Evolutionary conservation across 129 eudicot species (phyloP).

Genomic region (Centaurea solstitialis): DNA sequence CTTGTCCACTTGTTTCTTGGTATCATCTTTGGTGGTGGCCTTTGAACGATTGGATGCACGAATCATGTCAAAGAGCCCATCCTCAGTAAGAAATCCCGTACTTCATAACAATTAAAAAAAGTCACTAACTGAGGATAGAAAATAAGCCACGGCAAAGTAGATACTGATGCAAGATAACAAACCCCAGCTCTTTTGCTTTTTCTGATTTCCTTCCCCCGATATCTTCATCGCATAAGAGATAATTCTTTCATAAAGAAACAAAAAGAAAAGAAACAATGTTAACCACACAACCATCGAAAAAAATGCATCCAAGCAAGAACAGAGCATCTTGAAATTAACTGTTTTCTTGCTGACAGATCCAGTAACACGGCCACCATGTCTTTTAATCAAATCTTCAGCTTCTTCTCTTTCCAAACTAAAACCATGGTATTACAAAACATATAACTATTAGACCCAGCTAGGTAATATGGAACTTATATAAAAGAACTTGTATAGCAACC

Average conservation of each 20-base stretch:
- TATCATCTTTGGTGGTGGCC: slow-evolving; percentile 32
- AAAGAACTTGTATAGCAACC: background rate
- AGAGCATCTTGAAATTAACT: slow-evolving; percentile 41
- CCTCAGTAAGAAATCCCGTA: slow-evolving; percentile 83
- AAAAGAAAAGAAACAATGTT: slow-evolving; percentile 26
- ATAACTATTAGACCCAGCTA: background rate
- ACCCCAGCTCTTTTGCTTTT: slow-evolving; percentile 95
- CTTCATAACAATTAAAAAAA: slow-evolving; percentile 33
- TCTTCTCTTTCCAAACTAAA: slow-evolving; percentile 98
- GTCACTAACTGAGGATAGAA: background rate
- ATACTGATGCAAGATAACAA: slow-evolving; percentile 21
- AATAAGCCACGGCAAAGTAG: background rate
- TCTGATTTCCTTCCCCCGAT: slow-evolving; percentile 86
- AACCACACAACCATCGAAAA: slow-evolving; percentile 7
- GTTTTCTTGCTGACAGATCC: slow-evolving; percentile 99
- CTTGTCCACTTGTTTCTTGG: slow-evolving; percentile 51
- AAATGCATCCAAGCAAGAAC: background rate
- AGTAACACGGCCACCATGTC: slow-evolving; percentile 94
- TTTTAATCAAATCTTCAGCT: slow-evolving; percentile 94
- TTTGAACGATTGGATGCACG: slow-evolving; percentile 71
- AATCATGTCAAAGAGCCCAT: slow-evolving; percentile 85
- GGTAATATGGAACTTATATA: background rate
- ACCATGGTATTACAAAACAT: slow-evolving; percentile 11
- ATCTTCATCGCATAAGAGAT: slow-evolving; percentile 98
- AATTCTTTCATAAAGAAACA: slow-evolving; percentile 45